Percentiles rank a stretch among this genome's conserved stretches.
Conservation (phyloP, 345 rosid genomes). For the Camelina hispida region DNA sequence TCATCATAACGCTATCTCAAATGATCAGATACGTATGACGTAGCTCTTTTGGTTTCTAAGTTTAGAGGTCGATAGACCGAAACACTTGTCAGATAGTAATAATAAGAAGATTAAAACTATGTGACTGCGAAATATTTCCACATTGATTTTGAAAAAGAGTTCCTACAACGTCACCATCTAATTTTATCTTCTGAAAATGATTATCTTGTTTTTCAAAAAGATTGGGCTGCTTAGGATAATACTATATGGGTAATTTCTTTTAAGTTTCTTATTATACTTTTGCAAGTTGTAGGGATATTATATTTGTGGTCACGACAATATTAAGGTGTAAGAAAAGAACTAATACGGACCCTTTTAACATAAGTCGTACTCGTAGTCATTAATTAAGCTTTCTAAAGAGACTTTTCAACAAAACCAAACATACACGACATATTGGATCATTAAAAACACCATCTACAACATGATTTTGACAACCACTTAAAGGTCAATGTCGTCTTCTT, state of each 20-base stretch:
- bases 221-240: constrained; percentile 12
- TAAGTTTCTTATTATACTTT: neutral
- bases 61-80: neutral
- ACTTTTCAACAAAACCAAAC: constrained; percentile 35
- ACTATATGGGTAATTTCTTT: neutral
- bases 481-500: constrained; percentile 33
- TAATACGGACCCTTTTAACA: constrained; percentile 17
- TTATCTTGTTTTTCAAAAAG: neutral
- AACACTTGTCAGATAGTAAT: constrained; percentile 27
- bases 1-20: constrained; percentile 15
- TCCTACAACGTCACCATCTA: constrained; percentile 31
- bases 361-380: constrained; percentile 15
- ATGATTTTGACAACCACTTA: constrained; percentile 41
- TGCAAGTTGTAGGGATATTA: constrained; percentile 28
- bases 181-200: constrained; percentile 25
- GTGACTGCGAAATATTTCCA: constrained; percentile 19
- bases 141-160: constrained; percentile 29
- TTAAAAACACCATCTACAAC: constrained; percentile 17
- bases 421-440: constrained; percentile 32
- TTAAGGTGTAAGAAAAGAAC: neutral
- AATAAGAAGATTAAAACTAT: neutral
- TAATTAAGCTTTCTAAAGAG: neutral
- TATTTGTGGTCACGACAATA: constrained; percentile 16
- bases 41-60: constrained; percentile 14
- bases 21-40: constrained; percentile 28